Base-by-base conservation (phyloP, 2,329 filamentous ascomycete species). In the Talaromyces atroroseus region DNA sequence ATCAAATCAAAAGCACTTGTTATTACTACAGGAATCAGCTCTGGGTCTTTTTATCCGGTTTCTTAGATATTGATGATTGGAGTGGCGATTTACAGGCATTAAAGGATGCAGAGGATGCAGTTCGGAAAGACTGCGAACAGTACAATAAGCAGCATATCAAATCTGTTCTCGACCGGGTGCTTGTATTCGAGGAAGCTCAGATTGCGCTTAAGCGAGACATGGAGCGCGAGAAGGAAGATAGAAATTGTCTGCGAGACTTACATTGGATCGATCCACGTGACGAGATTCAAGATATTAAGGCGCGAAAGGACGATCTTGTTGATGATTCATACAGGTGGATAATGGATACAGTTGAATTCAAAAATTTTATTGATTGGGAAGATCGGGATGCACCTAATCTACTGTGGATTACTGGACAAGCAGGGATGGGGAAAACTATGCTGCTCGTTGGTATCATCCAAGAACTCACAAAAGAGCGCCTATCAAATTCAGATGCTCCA, bases 1-100 rank as follows among this genome's bases (percentile, higher is more conserved):
- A 74, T 59, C 66, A 72, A 60, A 75, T 77, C 54, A 74, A 72
- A 61, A 77, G 72, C 54, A 62, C 74, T 45, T 71, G 64, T 52
- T 67, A 62, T 5, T 76, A 71, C 61, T 67, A 72, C 58, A 64
- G 65, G 11, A 64, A 69, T 26, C 65, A 61, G 42, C 49, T 59
- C 5, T 14, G 62, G 6, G 63, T 61, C 10, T 65, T 74, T 40
- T 49, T 71, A 16, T 59, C 68, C 24, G 65, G 67, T 47, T 49
- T 72, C 2, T 6, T 69, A 6, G 66, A 66, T 23, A 54, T 68
- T 3, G 66, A 76, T 58, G 66, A 73, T 56, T 76, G 71, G 74
- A 64, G 64, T 21, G 62, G 63, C 18, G 50, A 65, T 55, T 49
- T 74, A 8, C 57, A 65, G 11, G 42, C 38, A n/a, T 63, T 76